A percentile compares a stretch with the other conserved stretches of the same genome.
Evolutionary conservation across 2,329 filamentous ascomycete species (phyloP).

Genomic region (Botrytis pseudocinerea): DNA sequence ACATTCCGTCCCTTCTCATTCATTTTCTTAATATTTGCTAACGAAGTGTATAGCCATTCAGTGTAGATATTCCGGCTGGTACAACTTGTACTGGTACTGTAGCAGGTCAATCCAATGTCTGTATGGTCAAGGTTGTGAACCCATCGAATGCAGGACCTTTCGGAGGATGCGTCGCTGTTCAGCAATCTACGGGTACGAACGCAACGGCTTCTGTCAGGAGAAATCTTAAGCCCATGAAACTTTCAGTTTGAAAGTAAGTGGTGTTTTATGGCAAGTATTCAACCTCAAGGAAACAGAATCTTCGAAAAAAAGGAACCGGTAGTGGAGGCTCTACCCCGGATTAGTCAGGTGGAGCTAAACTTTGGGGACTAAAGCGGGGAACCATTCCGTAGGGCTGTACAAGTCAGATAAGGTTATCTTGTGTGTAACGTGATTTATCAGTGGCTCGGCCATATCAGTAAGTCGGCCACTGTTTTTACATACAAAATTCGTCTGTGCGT

Average conservation of each 20-base stretch:
- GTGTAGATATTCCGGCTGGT: conserved; percentile 44
- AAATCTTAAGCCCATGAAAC: not conserved
- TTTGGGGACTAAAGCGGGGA: not conserved
- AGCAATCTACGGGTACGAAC: conserved; percentile 32
- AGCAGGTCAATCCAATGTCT: conserved; percentile 42
- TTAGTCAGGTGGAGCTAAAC: conserved; percentile 1
- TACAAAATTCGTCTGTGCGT: too few relatives aligned
- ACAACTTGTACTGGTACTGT: conserved; percentile 45
- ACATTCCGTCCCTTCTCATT: not conserved
- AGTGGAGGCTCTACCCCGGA: conserved; percentile 16
- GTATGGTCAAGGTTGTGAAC: conserved; percentile 49
- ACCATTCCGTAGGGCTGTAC: not conserved
- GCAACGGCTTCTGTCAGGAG: conserved; percentile 21
- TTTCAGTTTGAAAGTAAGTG: not conserved
- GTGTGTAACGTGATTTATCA: too few relatives aligned
- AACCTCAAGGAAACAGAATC: not conserved
- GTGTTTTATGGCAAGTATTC: not conserved
- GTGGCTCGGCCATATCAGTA: too few relatives aligned
- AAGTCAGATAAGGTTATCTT: too few relatives aligned
- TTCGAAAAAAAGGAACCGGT: not conserved
- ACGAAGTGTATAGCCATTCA: conserved; percentile 34
- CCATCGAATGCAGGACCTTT: conserved; percentile 46
- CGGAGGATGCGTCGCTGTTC: conserved; percentile 46
- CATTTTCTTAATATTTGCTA: not conserved
- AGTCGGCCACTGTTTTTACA: too few relatives aligned